Base-by-base conservation (phyloP, 2,329 filamentous ascomycete genomes). In the Xylariaceae sp. region DNA sequence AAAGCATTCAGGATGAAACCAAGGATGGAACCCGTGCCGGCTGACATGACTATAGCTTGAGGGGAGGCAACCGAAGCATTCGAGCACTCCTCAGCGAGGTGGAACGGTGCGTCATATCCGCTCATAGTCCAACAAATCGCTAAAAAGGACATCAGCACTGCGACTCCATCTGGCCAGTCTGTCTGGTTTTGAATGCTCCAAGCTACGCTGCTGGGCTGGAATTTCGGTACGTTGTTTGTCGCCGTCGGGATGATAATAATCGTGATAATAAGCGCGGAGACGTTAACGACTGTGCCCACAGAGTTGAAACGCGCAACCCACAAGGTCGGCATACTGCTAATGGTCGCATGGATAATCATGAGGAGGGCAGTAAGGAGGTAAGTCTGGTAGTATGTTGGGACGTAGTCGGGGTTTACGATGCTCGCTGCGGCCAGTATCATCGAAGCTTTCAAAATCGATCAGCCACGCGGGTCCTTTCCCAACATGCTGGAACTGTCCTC, bases 1-100 rank as follows among this genome's bases (percentile, higher is more conserved):
- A 88, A 83, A 9, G 88, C 74, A 66, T 89, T 86, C n/a, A 90
- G 70, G 61, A 87, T 82, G 82, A 86, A 90, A 43, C 87, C 87
- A 57, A 87, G 76, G 2, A 85, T 57, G 1, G 86, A 86, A 5
- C 87, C 87, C 2, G 85, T 74, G 1, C 73, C 80, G 1, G 83
- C 83, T 0, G 87, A 89, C 65, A 89, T 73, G 36, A 88, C 80
- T 49, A 89, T 90, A 7, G 86, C 86, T 12, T 86, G 80, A 0
- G 86, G 86, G 9, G 84, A 80, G 29, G 87, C 86, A 43, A 89
- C 71, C 60, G 80, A 83, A 26, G 87, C 86, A 61, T 89, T 89
- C 55, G 82, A 84, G 69, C 86, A 89, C 68, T 90, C 86, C 65
- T 90, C 86, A 3, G 83, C 79, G n/a, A 89, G 70, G 70, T 89